A percentile compares a stretch with the other conserved stretches of the same genome.
Conservation (phyloP, 139 green algal genomes). For the Choricystis sp. region DNA sequence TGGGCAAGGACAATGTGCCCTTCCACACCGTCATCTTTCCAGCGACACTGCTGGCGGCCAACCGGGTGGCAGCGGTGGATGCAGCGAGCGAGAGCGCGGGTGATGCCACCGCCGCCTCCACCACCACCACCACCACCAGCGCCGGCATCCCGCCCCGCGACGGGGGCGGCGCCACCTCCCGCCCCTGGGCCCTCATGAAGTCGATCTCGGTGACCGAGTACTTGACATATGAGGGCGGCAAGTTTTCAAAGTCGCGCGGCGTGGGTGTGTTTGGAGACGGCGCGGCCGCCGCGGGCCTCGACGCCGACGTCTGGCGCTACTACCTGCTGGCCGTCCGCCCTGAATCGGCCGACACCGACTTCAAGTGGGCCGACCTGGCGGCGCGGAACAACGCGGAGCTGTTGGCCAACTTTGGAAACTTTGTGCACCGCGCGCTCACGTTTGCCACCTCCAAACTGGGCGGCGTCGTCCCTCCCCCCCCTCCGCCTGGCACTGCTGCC, state of each 20-base stretch:
- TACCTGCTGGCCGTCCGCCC: slow-evolving; percentile 81
- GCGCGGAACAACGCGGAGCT: slow-evolving; percentile 85
- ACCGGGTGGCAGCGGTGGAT: neutral
- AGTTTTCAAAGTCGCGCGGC: slow-evolving; percentile 90
- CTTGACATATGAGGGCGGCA: slow-evolving; percentile 94
- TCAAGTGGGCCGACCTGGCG: slow-evolving; percentile 84
- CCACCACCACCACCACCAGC: neutral
- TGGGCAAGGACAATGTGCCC: slow-evolving; percentile 98
- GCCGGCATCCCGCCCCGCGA: no score
- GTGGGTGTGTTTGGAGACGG: slow-evolving; percentile 91
- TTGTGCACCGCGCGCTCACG: slow-evolving; percentile 60
- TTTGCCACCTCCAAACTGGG: slow-evolving; percentile 41
- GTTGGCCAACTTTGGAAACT: slow-evolving; percentile 87
- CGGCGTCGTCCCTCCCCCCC: slow-evolving; percentile 6
- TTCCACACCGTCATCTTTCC: slow-evolving; percentile 99
- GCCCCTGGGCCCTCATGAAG: slow-evolving; percentile 86
- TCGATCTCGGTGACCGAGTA: slow-evolving; percentile 94
- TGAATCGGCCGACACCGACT: slow-evolving; percentile 54
- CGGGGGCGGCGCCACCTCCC: neutral
- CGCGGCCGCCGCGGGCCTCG: slow-evolving; percentile 69
- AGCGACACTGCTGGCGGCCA: slow-evolving; percentile 61
- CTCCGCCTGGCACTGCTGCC: slow-evolving; percentile 5
- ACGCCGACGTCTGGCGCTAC: slow-evolving; percentile 80
- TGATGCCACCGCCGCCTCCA: neutral
- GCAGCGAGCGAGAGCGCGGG: neutral